Percentiles rank a stretch among this genome's conserved stretches.
phyloP scores from a whole-genome alignment of 306 rosid genomes.

The Cicer chorassanicum region DNA sequence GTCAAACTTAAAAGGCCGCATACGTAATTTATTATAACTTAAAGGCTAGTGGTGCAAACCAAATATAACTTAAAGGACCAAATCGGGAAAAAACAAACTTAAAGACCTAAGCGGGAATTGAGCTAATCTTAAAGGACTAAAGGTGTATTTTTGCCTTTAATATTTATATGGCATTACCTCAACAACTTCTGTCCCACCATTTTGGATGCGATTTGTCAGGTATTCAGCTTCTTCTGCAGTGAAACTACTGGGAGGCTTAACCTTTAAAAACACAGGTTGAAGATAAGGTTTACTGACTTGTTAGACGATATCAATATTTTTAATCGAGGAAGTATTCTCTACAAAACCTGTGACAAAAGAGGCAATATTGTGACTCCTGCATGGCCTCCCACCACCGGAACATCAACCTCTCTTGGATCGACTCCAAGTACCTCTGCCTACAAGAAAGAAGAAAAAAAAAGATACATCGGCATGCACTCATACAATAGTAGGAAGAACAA shows the following conservation, averaged over 20 bases:
- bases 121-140: too few relatives aligned
- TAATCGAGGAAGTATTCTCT: slow-evolving; percentile 30
- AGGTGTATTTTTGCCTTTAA: too few relatives aligned
- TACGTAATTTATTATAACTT: too few relatives aligned
- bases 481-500: background rate
- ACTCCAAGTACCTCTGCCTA: slow-evolving; percentile 94
- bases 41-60: too few relatives aligned
- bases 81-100: too few relatives aligned
- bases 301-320: background rate
- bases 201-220: slow-evolving; percentile 92
- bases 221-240: slow-evolving; percentile 70
- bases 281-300: slow-evolving; percentile 13
- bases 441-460: slow-evolving; percentile 27
- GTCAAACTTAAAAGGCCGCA: too few relatives aligned
- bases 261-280: slow-evolving; percentile 56
- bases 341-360: slow-evolving; percentile 88
- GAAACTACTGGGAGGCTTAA: slow-evolving; percentile 91
- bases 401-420: slow-evolving; percentile 95
- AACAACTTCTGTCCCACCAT: slow-evolving; percentile 99
- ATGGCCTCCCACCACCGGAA: slow-evolving; percentile 98
- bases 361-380: slow-evolving; percentile 93
- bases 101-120: too few relatives aligned
- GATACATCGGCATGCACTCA: slow-evolving; percentile 25
- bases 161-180: slow-evolving; percentile 58
- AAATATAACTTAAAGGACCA: too few relatives aligned